phyloP scores from a whole-genome alignment of 1,284 basidiomycete species.

The Austroboletus niveus region DNA sequence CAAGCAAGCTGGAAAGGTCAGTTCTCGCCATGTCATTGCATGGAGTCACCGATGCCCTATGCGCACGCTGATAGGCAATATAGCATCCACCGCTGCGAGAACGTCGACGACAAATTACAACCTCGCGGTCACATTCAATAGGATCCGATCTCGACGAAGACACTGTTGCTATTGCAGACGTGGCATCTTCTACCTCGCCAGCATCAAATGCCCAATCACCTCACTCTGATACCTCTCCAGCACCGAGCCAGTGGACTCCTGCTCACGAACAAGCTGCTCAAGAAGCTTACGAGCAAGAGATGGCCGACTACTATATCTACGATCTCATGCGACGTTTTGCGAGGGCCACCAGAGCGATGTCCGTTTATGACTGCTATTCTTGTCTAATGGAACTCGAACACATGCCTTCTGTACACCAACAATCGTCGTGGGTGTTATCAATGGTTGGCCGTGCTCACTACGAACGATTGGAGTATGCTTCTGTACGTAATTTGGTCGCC shows the following conservation, averaged over 20 bases:
- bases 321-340: constrained; percentile 81
- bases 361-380: constrained; percentile 71
- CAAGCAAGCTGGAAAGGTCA: constrained; percentile 47
- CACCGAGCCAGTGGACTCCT: constrained; percentile 54
- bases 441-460: constrained; percentile 85
- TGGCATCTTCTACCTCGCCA: constrained; percentile 58
- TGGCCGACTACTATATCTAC: constrained; percentile 82
- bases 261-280: constrained; percentile 66
- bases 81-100: constrained; percentile 53
- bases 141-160: constrained; percentile 74
- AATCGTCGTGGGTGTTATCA: constrained; percentile 73
- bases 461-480: constrained; percentile 81
- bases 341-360: constrained; percentile 68
- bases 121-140: constrained; percentile 53
- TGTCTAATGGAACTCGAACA: constrained; percentile 75
- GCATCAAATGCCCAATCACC: constrained; percentile 58
- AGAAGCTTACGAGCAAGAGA: constrained; percentile 64
- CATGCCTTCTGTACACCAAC: constrained; percentile 74
- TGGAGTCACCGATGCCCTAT: neutral
- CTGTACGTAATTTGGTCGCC: constrained; percentile 54
- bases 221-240: constrained; percentile 58
- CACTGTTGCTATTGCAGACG: constrained; percentile 39
- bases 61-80: constrained; percentile 15
- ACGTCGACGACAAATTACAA: constrained; percentile 52
- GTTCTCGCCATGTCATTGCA: constrained; percentile 1